phyloP scores from a whole-genome alignment of 2,329 filamentous ascomycete species.

The Clarireedia monteithiana region DNA sequence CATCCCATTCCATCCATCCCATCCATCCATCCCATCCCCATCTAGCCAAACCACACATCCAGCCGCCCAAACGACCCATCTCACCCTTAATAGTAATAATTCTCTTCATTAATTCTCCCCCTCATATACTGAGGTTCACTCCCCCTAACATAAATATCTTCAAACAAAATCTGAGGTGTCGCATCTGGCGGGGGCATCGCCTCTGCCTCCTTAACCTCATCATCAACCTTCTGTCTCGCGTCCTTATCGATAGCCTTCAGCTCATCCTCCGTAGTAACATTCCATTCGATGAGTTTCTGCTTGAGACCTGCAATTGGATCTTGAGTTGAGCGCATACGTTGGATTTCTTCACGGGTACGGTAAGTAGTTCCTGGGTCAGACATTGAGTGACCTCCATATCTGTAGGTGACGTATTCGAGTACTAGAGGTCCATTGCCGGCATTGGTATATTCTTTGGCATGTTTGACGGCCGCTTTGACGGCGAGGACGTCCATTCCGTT shows the following conservation, averaged over 20 bases:
- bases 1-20: not conserved
- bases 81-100: conserved; percentile 51
- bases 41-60: not conserved
- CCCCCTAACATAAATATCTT: conserved; percentile 92
- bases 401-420: conserved; percentile 98
- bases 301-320: conserved; percentile 97
- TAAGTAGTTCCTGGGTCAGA: conserved; percentile 99
- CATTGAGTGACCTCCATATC: conserved; percentile 99
- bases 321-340: conserved; percentile 98
- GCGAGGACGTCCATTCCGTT: conserved; percentile 99
- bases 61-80: not conserved
- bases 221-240: conserved; percentile 75
- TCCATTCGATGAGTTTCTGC: conserved; percentile 97
- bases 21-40: not conserved
- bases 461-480: conserved; percentile 91
- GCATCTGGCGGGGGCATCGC: conserved; percentile 74
- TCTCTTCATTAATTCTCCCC: conserved; percentile 85
- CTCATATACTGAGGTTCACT: conserved; percentile 83
- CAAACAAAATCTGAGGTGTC: conserved; percentile 76
- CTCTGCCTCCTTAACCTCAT: conserved; percentile 86
- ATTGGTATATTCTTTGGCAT: conserved; percentile 81
- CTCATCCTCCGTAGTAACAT: conserved; percentile 83
- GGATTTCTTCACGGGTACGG: conserved; percentile 97
- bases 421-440: conserved; percentile 87
- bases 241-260: conserved; percentile 96